Conservation (phyloP, 2,329 filamentous ascomycete species). For the Aspergillus ruber region DNA sequence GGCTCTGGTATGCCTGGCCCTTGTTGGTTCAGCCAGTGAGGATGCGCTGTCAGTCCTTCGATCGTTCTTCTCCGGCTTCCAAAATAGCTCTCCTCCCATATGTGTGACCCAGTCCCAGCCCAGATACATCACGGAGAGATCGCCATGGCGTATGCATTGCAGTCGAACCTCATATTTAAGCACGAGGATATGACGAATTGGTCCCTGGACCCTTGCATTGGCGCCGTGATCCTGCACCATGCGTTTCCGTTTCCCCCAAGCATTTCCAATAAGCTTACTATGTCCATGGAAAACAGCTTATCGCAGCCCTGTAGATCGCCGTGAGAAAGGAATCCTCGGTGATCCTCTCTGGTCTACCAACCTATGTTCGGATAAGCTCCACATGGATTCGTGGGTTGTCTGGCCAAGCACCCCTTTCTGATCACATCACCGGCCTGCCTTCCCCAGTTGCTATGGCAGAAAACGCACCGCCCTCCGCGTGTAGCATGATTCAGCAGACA, state of each 20-base stretch:
- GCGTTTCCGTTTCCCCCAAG: background rate
- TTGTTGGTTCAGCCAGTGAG: slow-evolving; percentile 2
- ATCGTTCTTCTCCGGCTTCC: background rate
- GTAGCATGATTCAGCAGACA: background rate
- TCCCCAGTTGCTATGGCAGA: slow-evolving; percentile 1
- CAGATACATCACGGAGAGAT: background rate
- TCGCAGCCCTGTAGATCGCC: background rate
- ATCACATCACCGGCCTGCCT: background rate
- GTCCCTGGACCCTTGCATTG: background rate
- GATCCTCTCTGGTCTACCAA: background rate
- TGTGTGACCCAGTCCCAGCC: background rate
- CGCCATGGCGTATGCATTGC: background rate
- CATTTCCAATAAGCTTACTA: background rate
- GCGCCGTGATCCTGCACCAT: background rate
- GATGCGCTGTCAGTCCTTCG: background rate
- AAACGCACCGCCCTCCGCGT: background rate
- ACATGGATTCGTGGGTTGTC: background rate
- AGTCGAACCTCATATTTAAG: background rate
- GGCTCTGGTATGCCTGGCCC: slow-evolving; percentile 9
- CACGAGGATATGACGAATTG: background rate
- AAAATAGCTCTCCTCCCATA: background rate
- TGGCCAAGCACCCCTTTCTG: background rate
- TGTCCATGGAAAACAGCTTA: background rate
- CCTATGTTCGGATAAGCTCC: background rate
- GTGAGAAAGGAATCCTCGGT: background rate